Percentiles rank a stretch among this genome's conserved stretches.
phyloP scores from a whole-genome alignment of 2,329 filamentous ascomycete genomes.

The Penicillium sp. region DNA sequence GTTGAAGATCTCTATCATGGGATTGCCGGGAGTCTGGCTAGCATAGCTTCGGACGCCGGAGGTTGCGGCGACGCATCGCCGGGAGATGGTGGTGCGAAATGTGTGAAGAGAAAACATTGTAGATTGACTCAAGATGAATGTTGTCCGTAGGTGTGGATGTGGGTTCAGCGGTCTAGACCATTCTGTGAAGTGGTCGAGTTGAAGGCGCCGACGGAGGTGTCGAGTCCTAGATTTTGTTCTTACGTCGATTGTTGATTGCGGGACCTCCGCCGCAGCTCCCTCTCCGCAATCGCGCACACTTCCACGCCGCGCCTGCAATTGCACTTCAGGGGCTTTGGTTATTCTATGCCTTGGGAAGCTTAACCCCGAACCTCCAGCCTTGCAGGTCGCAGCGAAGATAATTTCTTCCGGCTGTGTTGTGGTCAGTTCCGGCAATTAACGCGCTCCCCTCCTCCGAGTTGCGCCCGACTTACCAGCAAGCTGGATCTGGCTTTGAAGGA shows the following conservation, averaged over 20 bases:
- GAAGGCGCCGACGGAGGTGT: constrained; percentile 2
- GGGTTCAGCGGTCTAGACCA: constrained; percentile 7
- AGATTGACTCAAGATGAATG: not conserved
- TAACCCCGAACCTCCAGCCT: not conserved
- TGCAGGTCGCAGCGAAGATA: not conserved
- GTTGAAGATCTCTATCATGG: constrained; percentile 90
- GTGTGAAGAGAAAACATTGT: constrained; percentile 26
- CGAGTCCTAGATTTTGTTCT: constrained; percentile 27
- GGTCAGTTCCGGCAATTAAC: constrained; percentile 3
- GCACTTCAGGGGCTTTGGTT: not conserved
- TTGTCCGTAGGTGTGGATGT: not conserved
- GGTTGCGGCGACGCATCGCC: constrained; percentile 19
- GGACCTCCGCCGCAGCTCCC: constrained; percentile 30
- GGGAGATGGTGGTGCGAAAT: constrained; percentile 22
- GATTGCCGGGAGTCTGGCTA: constrained; percentile 73
- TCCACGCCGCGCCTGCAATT: constrained; percentile 12
- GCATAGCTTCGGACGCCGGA: constrained; percentile 64
- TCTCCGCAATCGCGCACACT: constrained; percentile 22
- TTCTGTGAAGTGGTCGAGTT: constrained; percentile 13
- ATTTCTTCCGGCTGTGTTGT: constrained; percentile 5
- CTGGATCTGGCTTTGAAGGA: not conserved
- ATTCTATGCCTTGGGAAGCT: not conserved
- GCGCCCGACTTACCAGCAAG: constrained; percentile 1
- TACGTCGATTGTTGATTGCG: constrained; percentile 34
- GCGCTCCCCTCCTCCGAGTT: constrained; percentile 9